Conservation (phyloP, 2,329 filamentous ascomycete species). For the Cladophialophora exuberans region DNA sequence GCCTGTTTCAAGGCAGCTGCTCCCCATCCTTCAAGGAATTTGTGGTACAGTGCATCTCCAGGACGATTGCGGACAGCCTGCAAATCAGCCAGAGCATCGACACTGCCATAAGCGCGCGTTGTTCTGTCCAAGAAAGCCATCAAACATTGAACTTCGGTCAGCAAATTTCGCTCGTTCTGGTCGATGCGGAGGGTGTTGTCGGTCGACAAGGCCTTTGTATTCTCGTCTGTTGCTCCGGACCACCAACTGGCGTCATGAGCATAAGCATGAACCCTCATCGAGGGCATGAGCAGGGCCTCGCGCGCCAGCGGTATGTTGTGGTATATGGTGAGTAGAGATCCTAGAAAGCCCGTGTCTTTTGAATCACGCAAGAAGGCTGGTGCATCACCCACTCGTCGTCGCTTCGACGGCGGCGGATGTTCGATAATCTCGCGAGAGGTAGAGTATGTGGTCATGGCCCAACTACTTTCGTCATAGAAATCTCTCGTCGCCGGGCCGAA, state of each 20-base stretch:
- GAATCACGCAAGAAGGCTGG: constrained; percentile 63
- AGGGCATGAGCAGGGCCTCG: constrained; percentile 58
- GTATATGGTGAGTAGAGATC: constrained; percentile 63
- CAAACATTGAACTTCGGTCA: constrained; percentile 63
- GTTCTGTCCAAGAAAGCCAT: constrained; percentile 65
- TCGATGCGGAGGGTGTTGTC: constrained; percentile 39
- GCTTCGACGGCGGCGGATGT: constrained; percentile 56
- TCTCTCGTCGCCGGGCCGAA: constrained; percentile 61
- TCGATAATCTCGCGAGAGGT: constrained; percentile 57
- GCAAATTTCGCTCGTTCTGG: constrained; percentile 46
- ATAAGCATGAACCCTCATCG: constrained; percentile 53
- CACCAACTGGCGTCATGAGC: constrained; percentile 64
- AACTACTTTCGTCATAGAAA: constrained; percentile 56
- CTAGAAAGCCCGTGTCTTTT: constrained; percentile 57
- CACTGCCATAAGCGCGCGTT: constrained; percentile 61
- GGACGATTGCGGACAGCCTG: constrained; percentile 43
- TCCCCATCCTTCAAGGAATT: constrained; percentile 56
- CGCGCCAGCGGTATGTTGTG: constrained; percentile 63
- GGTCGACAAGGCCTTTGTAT: constrained; percentile 55
- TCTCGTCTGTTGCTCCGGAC: constrained; percentile 58
- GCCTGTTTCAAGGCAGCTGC: constrained; percentile 47
- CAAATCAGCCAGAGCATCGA: constrained; percentile 53
- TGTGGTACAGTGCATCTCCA: constrained; percentile 38
- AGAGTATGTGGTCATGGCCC: constrained; percentile 58
- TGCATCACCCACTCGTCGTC: constrained; percentile 51